Conservation (phyloP, 257 asterid species). For the Solanum lycopersicoides region DNA sequence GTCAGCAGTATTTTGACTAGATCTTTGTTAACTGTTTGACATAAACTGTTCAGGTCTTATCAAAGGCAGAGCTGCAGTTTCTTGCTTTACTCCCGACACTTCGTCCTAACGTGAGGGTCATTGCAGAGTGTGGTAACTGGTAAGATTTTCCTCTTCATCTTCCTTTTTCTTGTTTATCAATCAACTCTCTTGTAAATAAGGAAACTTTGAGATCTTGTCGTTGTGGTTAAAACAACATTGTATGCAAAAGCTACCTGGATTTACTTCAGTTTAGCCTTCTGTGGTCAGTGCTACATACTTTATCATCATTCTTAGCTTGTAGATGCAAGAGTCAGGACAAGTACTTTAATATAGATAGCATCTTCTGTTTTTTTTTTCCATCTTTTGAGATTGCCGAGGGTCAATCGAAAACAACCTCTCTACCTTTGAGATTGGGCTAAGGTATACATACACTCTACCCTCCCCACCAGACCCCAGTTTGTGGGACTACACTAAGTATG, state of each 20-base stretch:
- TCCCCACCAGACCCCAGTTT: neutral
- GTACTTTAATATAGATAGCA: neutral
- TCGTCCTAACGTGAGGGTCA: constrained; percentile 67
- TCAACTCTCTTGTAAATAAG: neutral
- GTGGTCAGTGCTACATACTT: neutral
- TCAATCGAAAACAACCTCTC: neutral
- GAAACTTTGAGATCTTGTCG: neutral
- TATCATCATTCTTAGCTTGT: neutral
- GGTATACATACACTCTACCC: neutral
- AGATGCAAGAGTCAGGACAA: neutral
- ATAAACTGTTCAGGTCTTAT: constrained; percentile 42
- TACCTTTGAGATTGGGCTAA: neutral
- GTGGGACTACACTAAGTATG: neutral
- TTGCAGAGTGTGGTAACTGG: constrained; percentile 93
- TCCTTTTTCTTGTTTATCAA: neutral
- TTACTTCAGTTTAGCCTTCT: neutral
- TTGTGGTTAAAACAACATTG: neutral
- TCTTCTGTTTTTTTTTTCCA: neutral
- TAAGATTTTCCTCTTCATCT: neutral
- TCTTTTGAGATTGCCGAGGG: neutral
- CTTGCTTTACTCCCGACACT: constrained; percentile 66
- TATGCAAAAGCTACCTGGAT: neutral
- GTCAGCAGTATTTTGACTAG: neutral
- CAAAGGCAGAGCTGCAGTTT: constrained; percentile 56
- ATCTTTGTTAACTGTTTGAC: neutral